phyloP scores from a whole-genome alignment of 345 rosid genomes.

The Gynandropsis gynandra region DNA sequence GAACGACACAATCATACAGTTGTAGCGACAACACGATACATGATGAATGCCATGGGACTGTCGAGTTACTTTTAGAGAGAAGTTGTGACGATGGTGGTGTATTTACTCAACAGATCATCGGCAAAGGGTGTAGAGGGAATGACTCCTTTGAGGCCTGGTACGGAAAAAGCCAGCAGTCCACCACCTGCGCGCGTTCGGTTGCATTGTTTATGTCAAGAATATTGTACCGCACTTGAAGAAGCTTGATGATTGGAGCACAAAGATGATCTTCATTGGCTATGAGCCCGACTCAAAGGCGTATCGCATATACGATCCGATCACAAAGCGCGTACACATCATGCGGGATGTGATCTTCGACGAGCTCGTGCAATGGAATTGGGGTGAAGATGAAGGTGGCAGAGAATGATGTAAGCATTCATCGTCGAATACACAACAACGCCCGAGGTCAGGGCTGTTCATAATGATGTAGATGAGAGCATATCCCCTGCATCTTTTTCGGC shows the following conservation, averaged over 20 bases:
- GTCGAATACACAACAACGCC: too few relatives aligned
- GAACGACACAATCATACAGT: not conserved
- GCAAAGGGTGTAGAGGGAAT: not conserved
- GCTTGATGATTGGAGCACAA: not conserved
- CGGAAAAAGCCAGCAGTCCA: too few relatives aligned
- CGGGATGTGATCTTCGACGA: too few relatives aligned
- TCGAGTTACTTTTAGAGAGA: not conserved
- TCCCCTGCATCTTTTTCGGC: too few relatives aligned
- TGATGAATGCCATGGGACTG: not conserved
- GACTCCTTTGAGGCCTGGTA: not conserved
- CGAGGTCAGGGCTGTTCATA: too few relatives aligned
- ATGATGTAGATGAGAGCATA: too few relatives aligned
- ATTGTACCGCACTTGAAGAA: not conserved
- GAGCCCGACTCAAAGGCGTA: not conserved
- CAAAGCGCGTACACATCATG: too few relatives aligned
- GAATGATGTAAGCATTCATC: too few relatives aligned
- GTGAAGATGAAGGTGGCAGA: too few relatives aligned
- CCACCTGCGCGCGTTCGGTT: not conserved
- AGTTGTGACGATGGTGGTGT: not conserved
- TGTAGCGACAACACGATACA: not conserved
- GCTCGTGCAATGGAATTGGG: too few relatives aligned
- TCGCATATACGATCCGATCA: too few relatives aligned
- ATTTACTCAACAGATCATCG: not conserved
- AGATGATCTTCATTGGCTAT: not conserved
- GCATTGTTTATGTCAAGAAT: not conserved